A percentile compares a stretch with the other conserved stretches of the same genome.
Evolutionary conservation across 441 rosid species (phyloP).

Genomic region (Syzygium syzygioides): DNA sequence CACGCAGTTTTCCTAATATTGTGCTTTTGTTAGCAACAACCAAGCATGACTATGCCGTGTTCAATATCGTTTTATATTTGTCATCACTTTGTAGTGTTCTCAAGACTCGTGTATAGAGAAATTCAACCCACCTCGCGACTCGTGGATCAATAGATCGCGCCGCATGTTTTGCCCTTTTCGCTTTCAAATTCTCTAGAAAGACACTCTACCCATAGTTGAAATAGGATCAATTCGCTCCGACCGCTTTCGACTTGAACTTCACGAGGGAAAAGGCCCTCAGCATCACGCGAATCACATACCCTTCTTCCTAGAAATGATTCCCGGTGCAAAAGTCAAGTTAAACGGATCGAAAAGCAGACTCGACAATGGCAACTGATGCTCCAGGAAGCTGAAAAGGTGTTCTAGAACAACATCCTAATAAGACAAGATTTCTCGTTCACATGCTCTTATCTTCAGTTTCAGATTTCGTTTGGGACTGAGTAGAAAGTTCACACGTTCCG

Average conservation of each 20-base stretch:
- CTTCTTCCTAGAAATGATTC: not conserved
- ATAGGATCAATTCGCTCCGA: not conserved
- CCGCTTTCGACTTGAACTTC: not conserved
- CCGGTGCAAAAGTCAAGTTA: not conserved
- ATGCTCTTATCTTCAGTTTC: not conserved
- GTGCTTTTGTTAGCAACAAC: not conserved
- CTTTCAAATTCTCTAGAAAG: not conserved
- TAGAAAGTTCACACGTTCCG: not conserved
- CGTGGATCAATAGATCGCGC: not conserved
- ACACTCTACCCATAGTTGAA: not conserved
- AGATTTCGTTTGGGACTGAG: not conserved
- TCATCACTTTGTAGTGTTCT: not conserved
- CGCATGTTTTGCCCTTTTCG: accelerated
- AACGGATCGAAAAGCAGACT: not conserved
- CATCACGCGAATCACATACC: not conserved
- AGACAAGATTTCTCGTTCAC: not conserved
- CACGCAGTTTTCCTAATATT: not conserved
- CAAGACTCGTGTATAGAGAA: not conserved
- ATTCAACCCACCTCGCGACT: not conserved
- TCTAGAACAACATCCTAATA: not conserved
- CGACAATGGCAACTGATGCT: not conserved
- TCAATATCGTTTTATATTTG: not conserved
- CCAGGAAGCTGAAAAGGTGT: not conserved
- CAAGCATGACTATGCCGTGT: not conserved
- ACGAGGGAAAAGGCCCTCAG: not conserved